These are phyloP conservation scores for Rhizopus stolonifer DNA, from an alignment of 371 early-diverging fungal genomes.

Conservation along the genomic window DNA sequence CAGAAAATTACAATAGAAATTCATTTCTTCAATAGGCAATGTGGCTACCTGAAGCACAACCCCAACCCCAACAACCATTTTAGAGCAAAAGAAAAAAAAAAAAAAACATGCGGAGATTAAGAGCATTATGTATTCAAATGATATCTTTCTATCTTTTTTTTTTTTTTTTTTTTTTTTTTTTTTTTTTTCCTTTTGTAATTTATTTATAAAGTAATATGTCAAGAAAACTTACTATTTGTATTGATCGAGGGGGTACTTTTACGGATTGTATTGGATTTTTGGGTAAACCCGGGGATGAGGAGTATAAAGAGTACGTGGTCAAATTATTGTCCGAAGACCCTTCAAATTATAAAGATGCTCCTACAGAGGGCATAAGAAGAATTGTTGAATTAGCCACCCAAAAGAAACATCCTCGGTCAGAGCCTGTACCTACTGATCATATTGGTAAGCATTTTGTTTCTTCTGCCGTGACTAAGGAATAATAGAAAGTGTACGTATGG, in stretches of 20 bases:
- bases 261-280: slow-evolving; percentile 80
- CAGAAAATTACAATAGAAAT: neutral
- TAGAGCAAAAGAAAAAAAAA: no score
- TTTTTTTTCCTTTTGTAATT: neutral
- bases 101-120: neutral
- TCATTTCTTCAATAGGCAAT: slow-evolving; percentile 3
- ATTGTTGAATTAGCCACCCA: slow-evolving; percentile 86
- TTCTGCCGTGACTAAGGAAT: neutral
- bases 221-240: slow-evolving; percentile 58
- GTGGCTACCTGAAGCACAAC: neutral
- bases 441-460: slow-evolving; percentile 50
- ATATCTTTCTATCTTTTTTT: neutral
- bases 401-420: slow-evolving; percentile 61
- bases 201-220: neutral
- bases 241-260: slow-evolving; percentile 89
- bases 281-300: slow-evolving; percentile 55
- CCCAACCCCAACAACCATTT: slow-evolving; percentile 61
- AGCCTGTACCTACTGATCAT: slow-evolving; percentile 73
- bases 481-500: slow-evolving; percentile 88
- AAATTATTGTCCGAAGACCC: slow-evolving; percentile 94
- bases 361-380: slow-evolving; percentile 91
- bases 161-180: neutral
- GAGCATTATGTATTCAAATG: neutral
- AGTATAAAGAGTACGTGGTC: slow-evolving; percentile 57
- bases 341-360: slow-evolving; percentile 90